Conservation (phyloP, 805 yeast species). For the Sungouiella thailandica region DNA sequence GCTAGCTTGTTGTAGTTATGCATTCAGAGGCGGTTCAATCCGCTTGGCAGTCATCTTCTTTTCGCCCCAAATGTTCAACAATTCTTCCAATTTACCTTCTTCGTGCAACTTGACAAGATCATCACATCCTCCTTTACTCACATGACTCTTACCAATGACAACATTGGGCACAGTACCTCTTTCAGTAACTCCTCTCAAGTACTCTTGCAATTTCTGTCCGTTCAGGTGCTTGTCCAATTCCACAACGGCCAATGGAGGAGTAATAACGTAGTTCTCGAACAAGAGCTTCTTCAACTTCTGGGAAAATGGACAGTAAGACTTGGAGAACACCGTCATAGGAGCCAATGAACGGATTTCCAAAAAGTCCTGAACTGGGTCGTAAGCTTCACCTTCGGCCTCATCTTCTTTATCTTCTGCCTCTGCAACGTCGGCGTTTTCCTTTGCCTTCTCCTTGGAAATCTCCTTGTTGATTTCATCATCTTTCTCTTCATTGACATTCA, state of each 20-base stretch:
- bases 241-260: constrained; percentile 68
- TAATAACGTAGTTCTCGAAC: constrained; percentile 56
- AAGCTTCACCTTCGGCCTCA: constrained; percentile 12
- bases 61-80: constrained; percentile 61
- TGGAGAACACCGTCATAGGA: constrained; percentile 61
- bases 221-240: constrained; percentile 79
- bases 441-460: constrained; percentile 21
- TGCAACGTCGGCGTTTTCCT: constrained; percentile 8
- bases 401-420: constrained; percentile 6
- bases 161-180: constrained; percentile 16
- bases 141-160: constrained; percentile 13
- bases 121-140: constrained; percentile 83
- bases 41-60: constrained; percentile 45
- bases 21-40: constrained; percentile 54
- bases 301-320: constrained; percentile 69
- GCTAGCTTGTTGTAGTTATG: constrained; percentile 12
- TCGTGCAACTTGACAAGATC: constrained; percentile 65
- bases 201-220: constrained; percentile 71
- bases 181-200: constrained; percentile 41
- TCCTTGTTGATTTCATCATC: constrained; percentile 38
- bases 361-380: constrained; percentile 40
- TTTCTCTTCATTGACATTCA: constrained; percentile 29
- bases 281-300: constrained; percentile 64
- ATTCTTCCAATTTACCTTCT: constrained; percentile 46
- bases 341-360: constrained; percentile 52